phyloP scores from a whole-genome alignment of 768 basidiomycete genomes.

The Amanita subjunquillea region DNA sequence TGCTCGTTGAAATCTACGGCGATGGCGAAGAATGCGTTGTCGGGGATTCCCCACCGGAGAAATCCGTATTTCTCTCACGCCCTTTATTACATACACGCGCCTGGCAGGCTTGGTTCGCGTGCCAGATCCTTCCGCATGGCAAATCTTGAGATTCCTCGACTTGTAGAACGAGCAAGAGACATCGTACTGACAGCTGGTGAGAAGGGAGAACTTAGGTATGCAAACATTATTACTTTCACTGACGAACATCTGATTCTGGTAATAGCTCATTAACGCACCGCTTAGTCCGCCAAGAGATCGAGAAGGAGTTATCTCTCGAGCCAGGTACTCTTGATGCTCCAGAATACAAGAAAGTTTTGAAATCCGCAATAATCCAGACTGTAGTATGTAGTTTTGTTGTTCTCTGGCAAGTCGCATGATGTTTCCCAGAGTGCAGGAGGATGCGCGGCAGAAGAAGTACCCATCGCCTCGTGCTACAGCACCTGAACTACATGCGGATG shows the following conservation, averaged over 20 bases:
- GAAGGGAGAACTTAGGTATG: conserved; percentile 21
- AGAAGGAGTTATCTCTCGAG: conserved; percentile 33
- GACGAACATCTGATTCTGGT: not conserved
- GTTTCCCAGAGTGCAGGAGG: conserved; percentile 5
- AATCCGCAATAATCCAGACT: conserved; percentile 27
- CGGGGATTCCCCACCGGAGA: too few relatives aligned
- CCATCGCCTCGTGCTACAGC: not conserved
- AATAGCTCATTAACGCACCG: conserved; percentile 36
- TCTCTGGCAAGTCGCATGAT: conserved; percentile 5
- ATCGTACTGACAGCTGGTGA: conserved; percentile 17
- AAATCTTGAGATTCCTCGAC: conserved; percentile 16
- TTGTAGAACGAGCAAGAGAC: conserved; percentile 21
- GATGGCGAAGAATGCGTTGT: too few relatives aligned
- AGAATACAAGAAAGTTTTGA: conserved; percentile 38
- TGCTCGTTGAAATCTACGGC: too few relatives aligned
- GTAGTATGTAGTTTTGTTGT: conserved; percentile 17
- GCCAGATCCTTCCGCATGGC: conserved; percentile 10
- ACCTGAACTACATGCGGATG: not conserved
- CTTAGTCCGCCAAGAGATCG: conserved; percentile 39
- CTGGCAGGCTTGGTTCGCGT: too few relatives aligned
- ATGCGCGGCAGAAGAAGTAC: conserved; percentile 2
- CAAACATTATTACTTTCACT: not conserved
- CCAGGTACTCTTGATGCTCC: conserved; percentile 29
- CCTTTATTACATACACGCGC: too few relatives aligned
- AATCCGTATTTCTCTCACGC: too few relatives aligned